Evolutionary conservation across 106 monocot genomes (phyloP), one percentile per base, ranked within the genome.

Genomic region (Apostasia ramifera): DNA sequence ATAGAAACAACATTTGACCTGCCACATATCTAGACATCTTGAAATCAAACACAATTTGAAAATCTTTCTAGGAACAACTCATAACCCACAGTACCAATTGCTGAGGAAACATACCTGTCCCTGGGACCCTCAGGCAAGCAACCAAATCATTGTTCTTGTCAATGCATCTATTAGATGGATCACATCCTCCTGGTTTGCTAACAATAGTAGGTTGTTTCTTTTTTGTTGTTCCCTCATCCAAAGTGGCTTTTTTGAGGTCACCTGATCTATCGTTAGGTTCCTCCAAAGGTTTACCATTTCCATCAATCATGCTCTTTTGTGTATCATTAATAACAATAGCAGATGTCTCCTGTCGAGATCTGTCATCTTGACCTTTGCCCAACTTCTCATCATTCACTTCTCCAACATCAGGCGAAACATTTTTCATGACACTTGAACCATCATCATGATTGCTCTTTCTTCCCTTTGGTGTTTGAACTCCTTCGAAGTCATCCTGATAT

Each of bases 51-150:
- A 26, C 26, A 26, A 26, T 26, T 26, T 26, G 26, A 26, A 26
- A 26, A 26, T 26, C 0, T 26, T 26, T 26, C 26, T 26, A 26
- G 26, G 26, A 26, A 26, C 26, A 26, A 26, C 0, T 26, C 26
- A 26, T n/a, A 59, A 51, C 44, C 59, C 13, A 57, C 41, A 39
- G 57, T 8, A 40, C 13, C 37, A 58, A 40, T 46, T 64, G 14
- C 46, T 47, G 6, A 26, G 15, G 10, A 8, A 8, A 15, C 38
- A 7, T 80, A 92, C 92, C 92, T 73, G 76, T 68, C 71, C 92
- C 92, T 39, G 92, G 85, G 5, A 92, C 88, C 68, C 85, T 85
- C 64, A 88, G 76, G 72, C 92, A 92, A 77, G 88, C 92, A 69
- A 88, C 70, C 66, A 92, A 77, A 44, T 80, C 81, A 50, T 54